Percentiles rank a stretch among this genome's conserved stretches.
These are phyloP conservation scores for Solanum rostratum DNA, from an alignment of 257 asterid species.

Conservation along the genomic window DNA sequence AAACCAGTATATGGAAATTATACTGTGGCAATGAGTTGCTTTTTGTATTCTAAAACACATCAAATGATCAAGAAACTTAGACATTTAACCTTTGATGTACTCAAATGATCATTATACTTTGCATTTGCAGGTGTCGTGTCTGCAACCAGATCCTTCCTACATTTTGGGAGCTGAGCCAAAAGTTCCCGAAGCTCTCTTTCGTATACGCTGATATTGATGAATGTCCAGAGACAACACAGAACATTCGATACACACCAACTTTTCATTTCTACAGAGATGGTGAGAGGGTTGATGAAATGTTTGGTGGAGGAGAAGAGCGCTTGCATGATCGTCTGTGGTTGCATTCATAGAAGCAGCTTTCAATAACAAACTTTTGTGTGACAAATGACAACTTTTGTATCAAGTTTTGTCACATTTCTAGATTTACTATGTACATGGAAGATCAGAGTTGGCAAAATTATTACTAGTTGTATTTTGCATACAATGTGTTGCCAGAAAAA, in stretches of 20 bases:
- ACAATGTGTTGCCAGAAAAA: not conserved
- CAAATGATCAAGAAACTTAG: not conserved
- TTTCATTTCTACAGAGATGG: constrained; percentile 83
- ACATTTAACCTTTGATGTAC: not conserved
- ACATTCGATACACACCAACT: constrained; percentile 75
- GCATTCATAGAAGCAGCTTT: constrained; percentile 35
- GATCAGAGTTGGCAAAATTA: not conserved
- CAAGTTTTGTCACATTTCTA: not conserved
- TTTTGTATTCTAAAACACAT: not conserved
- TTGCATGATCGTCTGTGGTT: constrained; percentile 88
- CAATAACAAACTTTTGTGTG: not conserved
- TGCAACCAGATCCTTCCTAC: constrained; percentile 79
- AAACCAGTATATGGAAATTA: not conserved
- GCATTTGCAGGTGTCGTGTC: constrained; percentile 55
- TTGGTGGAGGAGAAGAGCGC: constrained; percentile 85
- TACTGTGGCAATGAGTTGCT: not conserved
- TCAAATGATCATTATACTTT: no score
- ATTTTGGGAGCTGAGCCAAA: constrained; percentile 44
- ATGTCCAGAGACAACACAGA: constrained; percentile 82
- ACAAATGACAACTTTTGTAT: not conserved
- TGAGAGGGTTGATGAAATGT: constrained; percentile 89
- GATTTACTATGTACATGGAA: not conserved
- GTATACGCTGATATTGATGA: constrained; percentile 87
- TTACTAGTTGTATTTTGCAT: not conserved
- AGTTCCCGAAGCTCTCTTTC: constrained; percentile 59